phyloP scores from a whole-genome alignment of 177 flowering plant genomes.

The Telopea speciosissima region DNA sequence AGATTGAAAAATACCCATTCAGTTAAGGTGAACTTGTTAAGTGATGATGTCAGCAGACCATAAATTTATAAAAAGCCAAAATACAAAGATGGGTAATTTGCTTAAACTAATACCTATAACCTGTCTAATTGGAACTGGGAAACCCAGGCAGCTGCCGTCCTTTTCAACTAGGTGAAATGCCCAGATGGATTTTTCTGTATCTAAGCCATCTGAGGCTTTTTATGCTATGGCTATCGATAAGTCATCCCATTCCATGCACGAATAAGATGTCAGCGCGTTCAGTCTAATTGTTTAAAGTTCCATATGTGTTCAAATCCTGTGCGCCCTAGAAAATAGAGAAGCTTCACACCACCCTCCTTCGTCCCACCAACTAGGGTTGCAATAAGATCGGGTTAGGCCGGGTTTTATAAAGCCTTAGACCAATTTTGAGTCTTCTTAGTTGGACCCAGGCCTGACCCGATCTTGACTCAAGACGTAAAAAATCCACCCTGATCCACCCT shows the following conservation, averaged over 20 bases:
- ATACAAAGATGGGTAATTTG: not conserved
- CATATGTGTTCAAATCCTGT: slow-evolving; percentile 14
- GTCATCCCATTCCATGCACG: slow-evolving; percentile 11
- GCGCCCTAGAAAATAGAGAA: slow-evolving; percentile 8
- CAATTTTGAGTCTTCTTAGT: too few species aligned
- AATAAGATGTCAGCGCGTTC: slow-evolving; percentile 8
- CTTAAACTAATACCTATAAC: slow-evolving; percentile 8
- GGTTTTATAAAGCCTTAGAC: too few species aligned
- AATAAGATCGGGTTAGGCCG: too few species aligned
- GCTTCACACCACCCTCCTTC: too few species aligned
- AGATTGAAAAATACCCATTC: too few species aligned
- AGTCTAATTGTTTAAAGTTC: slow-evolving; percentile 8
- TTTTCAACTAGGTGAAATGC: slow-evolving; percentile 5
- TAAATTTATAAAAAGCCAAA: too few species aligned
- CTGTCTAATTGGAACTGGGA: not conserved
- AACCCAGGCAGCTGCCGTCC: not conserved
- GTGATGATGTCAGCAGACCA: too few species aligned
- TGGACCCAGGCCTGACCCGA: too few species aligned
- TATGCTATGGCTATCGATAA: slow-evolving; percentile 5
- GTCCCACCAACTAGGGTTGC: too few species aligned
- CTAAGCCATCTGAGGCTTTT: slow-evolving; percentile 8
- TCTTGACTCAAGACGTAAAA: too few species aligned
- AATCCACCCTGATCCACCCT: too few species aligned
- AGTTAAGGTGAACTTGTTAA: too few species aligned
- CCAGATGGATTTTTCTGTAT: slow-evolving; percentile 11